These are phyloP conservation scores for Viola pubescens DNA, from an alignment of 441 rosid genomes.

Conservation along the genomic window DNA sequence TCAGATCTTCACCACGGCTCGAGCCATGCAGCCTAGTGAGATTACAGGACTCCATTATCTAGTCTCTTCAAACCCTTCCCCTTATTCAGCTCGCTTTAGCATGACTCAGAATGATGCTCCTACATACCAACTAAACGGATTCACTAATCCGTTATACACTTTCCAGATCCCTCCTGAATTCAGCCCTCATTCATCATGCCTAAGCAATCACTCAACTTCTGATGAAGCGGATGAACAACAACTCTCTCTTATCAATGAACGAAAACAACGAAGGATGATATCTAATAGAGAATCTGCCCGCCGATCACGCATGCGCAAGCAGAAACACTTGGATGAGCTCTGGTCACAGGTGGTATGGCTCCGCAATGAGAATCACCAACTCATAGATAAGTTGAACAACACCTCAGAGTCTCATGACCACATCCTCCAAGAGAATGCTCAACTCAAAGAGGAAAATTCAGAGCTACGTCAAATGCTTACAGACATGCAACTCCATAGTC, in stretches of 20 bases:
- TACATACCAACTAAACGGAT: constrained; percentile 32
- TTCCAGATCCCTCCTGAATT: constrained; percentile 48
- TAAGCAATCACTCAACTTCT: constrained; percentile 70
- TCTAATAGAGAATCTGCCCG: constrained; percentile 87
- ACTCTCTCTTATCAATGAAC: constrained; percentile 44
- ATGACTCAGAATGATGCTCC: constrained; percentile 35
- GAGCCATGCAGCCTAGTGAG: constrained; percentile 61
- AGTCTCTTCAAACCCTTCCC: constrained; percentile 32
- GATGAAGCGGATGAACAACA: constrained; percentile 75
- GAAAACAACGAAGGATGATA: constrained; percentile 71
- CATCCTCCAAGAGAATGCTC: constrained; percentile 51
- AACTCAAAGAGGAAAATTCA: constrained; percentile 59
- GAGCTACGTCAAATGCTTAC: constrained; percentile 58
- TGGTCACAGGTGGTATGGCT: constrained; percentile 44
- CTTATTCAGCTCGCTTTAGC: constrained; percentile 39
- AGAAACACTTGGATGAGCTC: constrained; percentile 70
- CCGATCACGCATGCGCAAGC: constrained; percentile 79
- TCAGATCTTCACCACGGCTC: constrained; percentile 2
- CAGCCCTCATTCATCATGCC: constrained; percentile 39
- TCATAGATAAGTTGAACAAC: constrained; percentile 64
- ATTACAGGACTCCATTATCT: constrained; percentile 39
- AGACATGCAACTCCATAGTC: constrained; percentile 47
- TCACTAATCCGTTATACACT: constrained; percentile 31
- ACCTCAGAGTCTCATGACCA: constrained; percentile 45
- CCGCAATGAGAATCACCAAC: constrained; percentile 46